Percentiles rank a stretch among this genome's conserved stretches.
Evolutionary conservation across 148 eudicot species (phyloP).

Genomic region (Persicaria maculosa): DNA sequence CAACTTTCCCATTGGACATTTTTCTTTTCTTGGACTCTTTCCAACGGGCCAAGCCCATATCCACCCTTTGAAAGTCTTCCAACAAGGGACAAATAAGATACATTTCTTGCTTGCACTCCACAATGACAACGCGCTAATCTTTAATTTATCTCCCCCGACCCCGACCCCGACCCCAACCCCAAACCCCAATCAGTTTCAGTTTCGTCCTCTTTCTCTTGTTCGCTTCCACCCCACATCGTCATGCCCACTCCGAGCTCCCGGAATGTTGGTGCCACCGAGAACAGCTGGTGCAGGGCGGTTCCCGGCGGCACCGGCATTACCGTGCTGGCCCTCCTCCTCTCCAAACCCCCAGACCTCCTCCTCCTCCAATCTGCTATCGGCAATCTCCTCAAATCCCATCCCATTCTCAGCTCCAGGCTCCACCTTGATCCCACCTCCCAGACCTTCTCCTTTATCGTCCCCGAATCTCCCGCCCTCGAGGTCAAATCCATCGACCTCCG

Average conservation of each 20-base stretch:
- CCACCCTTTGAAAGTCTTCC: too few relatives aligned
- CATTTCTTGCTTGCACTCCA: too few relatives aligned
- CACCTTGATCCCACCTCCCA: slow-evolving; percentile 23
- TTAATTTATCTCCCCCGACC: not conserved
- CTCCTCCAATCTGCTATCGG: slow-evolving; percentile 46
- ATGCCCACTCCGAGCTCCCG: slow-evolving; percentile 22
- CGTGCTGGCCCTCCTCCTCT: slow-evolving; percentile 47
- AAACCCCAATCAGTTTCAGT: not conserved
- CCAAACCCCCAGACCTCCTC: slow-evolving; percentile 28
- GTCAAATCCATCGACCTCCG: slow-evolving; percentile 27
- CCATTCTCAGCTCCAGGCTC: slow-evolving; percentile 62
- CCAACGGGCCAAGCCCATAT: too few relatives aligned
- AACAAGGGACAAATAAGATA: too few relatives aligned
- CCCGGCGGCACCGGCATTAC: slow-evolving; percentile 81
- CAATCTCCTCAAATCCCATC: slow-evolving; percentile 52
- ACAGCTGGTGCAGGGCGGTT: slow-evolving; percentile 77
- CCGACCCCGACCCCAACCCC: not conserved
- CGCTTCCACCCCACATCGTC: not conserved
- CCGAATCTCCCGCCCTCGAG: slow-evolving; percentile 26
- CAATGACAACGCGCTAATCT: not conserved
- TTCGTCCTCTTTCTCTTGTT: not conserved
- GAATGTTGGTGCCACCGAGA: slow-evolving; percentile 51
- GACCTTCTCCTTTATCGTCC: slow-evolving; percentile 36
- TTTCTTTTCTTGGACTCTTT: too few relatives aligned
- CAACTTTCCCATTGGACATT: too few relatives aligned